Conservation (phyloP, 2,329 filamentous ascomycete genomes). For the Pleomassaria siparia region DNA sequence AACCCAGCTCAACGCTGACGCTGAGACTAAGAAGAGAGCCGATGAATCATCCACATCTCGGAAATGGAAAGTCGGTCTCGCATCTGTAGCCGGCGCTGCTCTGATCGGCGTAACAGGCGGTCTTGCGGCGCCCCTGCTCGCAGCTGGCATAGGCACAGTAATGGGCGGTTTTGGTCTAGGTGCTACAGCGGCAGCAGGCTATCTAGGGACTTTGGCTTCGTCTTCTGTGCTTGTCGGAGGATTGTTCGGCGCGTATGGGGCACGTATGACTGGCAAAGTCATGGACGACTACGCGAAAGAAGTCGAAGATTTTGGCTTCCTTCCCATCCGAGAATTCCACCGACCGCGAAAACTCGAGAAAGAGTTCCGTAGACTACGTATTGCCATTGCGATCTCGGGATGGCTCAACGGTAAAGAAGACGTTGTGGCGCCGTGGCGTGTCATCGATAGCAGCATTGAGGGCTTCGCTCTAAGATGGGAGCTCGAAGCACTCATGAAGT, state of each 20-base stretch:
- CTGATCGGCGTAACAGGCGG: slow-evolving; percentile 82
- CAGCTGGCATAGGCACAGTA: slow-evolving; percentile 76
- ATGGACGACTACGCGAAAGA: slow-evolving; percentile 87
- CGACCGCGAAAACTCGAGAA: slow-evolving; percentile 54
- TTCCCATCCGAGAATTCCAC: slow-evolving; percentile 60
- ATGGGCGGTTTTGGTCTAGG: slow-evolving; percentile 77
- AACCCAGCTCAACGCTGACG: slow-evolving; percentile 73
- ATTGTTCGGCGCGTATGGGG: slow-evolving; percentile 89
- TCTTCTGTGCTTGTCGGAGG: slow-evolving; percentile 79
- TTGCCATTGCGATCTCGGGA: slow-evolving; percentile 82
- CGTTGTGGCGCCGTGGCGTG: slow-evolving; percentile 75
- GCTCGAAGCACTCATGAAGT: slow-evolving; percentile 70
- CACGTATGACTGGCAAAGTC: slow-evolving; percentile 79
- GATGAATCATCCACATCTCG: slow-evolving; percentile 67
- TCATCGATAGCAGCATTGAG: slow-evolving; percentile 72
- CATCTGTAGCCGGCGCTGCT: slow-evolving; percentile 83
- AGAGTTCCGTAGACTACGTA: slow-evolving; percentile 60
- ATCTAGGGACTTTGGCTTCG: slow-evolving; percentile 78
- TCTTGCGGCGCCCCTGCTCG: slow-evolving; percentile 74
- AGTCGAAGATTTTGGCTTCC: slow-evolving; percentile 84
- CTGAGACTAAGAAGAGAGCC: slow-evolving; percentile 71
- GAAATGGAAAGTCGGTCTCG: slow-evolving; percentile 82
- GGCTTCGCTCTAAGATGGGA: slow-evolving; percentile 86
- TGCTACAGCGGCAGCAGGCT: slow-evolving; percentile 70
- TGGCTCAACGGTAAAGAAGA: slow-evolving; percentile 76